Evolutionary conservation across 768 basidiomycete genomes (phyloP).

Genomic region (Xanthoconium stramineum): DNA sequence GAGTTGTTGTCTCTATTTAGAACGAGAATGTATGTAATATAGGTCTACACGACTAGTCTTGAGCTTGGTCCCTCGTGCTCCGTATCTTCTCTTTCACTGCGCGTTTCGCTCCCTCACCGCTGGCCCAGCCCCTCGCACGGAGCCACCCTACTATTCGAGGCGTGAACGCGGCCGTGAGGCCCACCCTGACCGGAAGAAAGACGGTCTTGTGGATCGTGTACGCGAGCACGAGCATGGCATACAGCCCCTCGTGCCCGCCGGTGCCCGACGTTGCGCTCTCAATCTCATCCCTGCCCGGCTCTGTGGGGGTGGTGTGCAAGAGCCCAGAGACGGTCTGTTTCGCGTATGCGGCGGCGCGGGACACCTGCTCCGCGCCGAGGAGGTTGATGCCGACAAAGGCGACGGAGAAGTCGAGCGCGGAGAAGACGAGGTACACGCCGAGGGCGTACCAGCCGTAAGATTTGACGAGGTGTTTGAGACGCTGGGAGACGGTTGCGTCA

Average conservation of each 20-base stretch:
- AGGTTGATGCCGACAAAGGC: constrained; percentile 83
- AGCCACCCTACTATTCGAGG: constrained; percentile 87
- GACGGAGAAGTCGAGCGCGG: constrained; percentile 76
- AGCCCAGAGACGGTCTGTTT: constrained; percentile 47
- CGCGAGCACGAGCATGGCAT: constrained; percentile 89
- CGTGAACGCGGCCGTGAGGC: constrained; percentile 82
- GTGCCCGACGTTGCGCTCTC: constrained; percentile 37
- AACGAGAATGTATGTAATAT: constrained; percentile 4
- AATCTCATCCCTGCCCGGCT: constrained; percentile 66
- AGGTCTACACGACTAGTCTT: constrained; percentile 14
- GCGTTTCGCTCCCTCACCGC: constrained; percentile 62
- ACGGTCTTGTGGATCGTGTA: constrained; percentile 96
- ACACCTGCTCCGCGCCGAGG: constrained; percentile 88
- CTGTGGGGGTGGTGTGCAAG: constrained; percentile 52
- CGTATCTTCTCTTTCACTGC: constrained; percentile 47
- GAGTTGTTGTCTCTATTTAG: background rate
- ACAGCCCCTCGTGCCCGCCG: constrained; percentile 68
- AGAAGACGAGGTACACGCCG: constrained; percentile 78
- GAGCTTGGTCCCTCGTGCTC: constrained; percentile 14
- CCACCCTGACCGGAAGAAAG: constrained; percentile 85
- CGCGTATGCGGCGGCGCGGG: constrained; percentile 55
- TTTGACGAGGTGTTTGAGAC: constrained; percentile 79
- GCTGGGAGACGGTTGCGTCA: constrained; percentile 59
- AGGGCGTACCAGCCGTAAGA: constrained; percentile 96
- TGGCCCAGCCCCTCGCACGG: constrained; percentile 76